These are phyloP conservation scores for Casuarina equisetifolia DNA, from an alignment of 306 rosid genomes.

Conservation along the genomic window DNA sequence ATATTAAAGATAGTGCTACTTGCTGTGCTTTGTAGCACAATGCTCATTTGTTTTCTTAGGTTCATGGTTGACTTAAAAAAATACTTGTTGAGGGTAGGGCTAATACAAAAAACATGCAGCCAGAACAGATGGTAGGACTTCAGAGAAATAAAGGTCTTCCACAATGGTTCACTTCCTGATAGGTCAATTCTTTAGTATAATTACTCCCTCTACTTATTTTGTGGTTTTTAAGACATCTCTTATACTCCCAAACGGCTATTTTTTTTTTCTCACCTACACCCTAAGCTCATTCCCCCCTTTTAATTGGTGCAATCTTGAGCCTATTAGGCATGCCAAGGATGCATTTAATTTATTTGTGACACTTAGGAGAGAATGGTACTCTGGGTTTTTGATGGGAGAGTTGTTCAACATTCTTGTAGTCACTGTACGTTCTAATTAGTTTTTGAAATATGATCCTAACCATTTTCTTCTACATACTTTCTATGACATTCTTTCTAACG, in stretches of 20 bases:
- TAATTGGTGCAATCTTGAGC: not conserved
- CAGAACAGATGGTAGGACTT: not conserved
- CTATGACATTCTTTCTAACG: constrained; percentile 23
- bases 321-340: not conserved
- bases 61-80: not conserved
- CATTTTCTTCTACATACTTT: constrained; percentile 15
- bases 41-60: not conserved
- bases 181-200: not conserved
- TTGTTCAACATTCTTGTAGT: not conserved
- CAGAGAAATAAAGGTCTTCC: not conserved
- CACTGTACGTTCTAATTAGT: not conserved
- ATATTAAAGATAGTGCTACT: too few species aligned
- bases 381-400: not conserved
- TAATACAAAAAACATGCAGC: not conserved
- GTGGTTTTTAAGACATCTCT: not conserved
- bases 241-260: not conserved
- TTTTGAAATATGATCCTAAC: not conserved
- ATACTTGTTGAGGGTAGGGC: not conserved
- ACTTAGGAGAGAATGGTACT: not conserved
- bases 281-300: not conserved
- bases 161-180: not conserved
- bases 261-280: too few species aligned
- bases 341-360: not conserved
- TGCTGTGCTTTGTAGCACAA: too few species aligned
- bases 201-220: not conserved